Conservation (phyloP, 805 yeast species). For the Yarrowia keelungensis region DNA sequence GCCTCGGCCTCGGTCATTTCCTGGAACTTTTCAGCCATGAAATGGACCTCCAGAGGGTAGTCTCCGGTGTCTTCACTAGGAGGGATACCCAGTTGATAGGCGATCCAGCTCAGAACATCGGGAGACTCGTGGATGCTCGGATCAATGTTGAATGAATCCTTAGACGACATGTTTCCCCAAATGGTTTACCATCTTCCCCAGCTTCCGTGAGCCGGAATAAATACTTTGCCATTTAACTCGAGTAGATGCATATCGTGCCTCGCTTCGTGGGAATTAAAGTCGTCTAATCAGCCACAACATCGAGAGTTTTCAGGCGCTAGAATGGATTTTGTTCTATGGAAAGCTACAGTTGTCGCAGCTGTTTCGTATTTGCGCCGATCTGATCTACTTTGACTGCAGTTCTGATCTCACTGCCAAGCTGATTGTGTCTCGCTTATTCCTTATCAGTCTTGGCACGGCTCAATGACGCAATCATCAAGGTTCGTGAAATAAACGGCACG, state of each 20-base stretch:
- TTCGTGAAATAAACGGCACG: not conserved
- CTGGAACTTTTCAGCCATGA: slow-evolving; percentile 54
- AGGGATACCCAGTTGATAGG: slow-evolving; percentile 19
- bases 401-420: not conserved
- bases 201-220: not conserved
- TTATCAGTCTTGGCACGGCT: slow-evolving; percentile 25
- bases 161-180: slow-evolving; percentile 1
- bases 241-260: not conserved
- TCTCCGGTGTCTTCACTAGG: slow-evolving; percentile 33
- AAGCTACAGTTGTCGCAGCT: not conserved
- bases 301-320: not conserved
- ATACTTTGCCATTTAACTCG: slow-evolving; percentile 16
- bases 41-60: slow-evolving; percentile 45
- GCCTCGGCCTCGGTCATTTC: slow-evolving; percentile 53
- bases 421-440: not conserved
- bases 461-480: slow-evolving; percentile 28
- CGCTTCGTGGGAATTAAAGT: not conserved
- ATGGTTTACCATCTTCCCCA: not conserved
- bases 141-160: slow-evolving; percentile 19
- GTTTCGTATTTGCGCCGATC: not conserved
- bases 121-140: slow-evolving; percentile 32
- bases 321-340: not conserved
- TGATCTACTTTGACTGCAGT: not conserved
- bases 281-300: slow-evolving; percentile 14
- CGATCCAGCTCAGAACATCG: slow-evolving; percentile 24